Evolutionary conservation across 495 filamentous ascomycete genomes (phyloP).

Genomic region (Podospora pseudocomata): DNA sequence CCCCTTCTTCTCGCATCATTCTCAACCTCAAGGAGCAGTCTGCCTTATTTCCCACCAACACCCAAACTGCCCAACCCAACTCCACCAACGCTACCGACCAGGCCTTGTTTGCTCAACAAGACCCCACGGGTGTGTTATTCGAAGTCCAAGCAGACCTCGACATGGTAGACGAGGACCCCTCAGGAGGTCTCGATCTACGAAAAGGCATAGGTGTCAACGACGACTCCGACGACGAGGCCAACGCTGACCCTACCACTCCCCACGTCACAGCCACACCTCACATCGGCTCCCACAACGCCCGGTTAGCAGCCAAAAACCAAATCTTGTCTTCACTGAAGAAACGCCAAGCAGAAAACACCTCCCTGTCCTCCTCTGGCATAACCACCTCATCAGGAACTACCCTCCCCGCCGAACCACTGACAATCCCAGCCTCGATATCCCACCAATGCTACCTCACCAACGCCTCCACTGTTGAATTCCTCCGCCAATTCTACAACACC

Average conservation of each 20-base stretch:
- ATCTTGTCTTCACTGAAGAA: constrained; percentile 51
- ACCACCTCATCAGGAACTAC: constrained; percentile 29
- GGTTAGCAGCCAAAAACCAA: constrained; percentile 52
- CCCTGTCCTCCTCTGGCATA: constrained; percentile 13
- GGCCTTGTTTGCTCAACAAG: constrained; percentile 56
- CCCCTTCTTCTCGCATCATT: constrained; percentile 66
- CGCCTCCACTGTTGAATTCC: constrained; percentile 86
- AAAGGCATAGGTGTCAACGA: constrained; percentile 57
- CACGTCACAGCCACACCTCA: constrained; percentile 51
- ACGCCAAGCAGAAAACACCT: constrained; percentile 53
- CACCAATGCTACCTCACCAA: constrained; percentile 79
- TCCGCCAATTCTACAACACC: constrained; percentile 92
- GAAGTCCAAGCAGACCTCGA: constrained; percentile 61
- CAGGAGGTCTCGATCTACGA: constrained; percentile 55
- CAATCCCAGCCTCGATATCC: constrained; percentile 61
- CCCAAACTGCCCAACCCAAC: constrained; percentile 26
- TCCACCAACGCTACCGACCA: constrained; percentile 32
- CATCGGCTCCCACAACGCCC: constrained; percentile 57
- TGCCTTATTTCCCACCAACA: constrained; percentile 60
- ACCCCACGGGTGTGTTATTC: constrained; percentile 62
- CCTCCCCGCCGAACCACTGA: constrained; percentile 46
- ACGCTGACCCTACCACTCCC: constrained; percentile 52
- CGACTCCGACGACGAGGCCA: constrained; percentile 64
- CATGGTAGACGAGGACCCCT: constrained; percentile 42
- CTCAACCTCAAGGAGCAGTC: constrained; percentile 85